Conservation (phyloP, 2,329 filamentous ascomycete species). For the Diaporthe sp. region DNA sequence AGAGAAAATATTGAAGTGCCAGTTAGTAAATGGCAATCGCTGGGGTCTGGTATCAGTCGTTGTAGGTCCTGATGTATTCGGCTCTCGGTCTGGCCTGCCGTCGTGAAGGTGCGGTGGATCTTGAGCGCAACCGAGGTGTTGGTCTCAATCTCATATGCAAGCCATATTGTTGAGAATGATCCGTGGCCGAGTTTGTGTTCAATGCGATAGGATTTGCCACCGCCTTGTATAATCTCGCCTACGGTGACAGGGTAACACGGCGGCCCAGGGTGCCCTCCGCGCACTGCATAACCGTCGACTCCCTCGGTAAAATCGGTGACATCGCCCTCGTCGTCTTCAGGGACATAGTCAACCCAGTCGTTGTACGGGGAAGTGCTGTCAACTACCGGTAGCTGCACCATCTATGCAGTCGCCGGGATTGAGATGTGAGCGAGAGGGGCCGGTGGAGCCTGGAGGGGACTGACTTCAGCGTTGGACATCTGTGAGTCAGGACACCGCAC, state of each 20-base stretch:
- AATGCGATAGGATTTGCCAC: conserved; percentile 6
- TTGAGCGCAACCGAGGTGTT: conserved; percentile 14
- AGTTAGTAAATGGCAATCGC: not conserved
- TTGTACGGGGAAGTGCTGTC: not conserved
- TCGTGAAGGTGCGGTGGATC: conserved; percentile 12
- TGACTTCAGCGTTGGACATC: too few species aligned
- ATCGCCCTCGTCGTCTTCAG: not conserved
- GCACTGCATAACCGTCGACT: not conserved
- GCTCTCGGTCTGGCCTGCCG: conserved; percentile 13
- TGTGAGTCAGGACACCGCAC: too few species aligned
- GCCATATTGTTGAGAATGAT: conserved; percentile 1
- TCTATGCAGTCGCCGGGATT: not conserved
- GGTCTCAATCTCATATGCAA: conserved; percentile 8
- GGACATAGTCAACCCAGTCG: conserved; percentile 10
- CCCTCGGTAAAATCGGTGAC: not conserved
- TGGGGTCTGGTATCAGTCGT: not conserved
- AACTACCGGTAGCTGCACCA: not conserved
- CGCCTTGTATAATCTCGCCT: conserved; percentile 5
- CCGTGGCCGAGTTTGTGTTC: conserved; percentile 11
- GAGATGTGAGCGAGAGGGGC: too few species aligned
- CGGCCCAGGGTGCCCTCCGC: not conserved
- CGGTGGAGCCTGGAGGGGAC: too few species aligned
- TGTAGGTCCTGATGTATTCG: conserved; percentile 3
- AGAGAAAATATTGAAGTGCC: conserved; percentile 6
- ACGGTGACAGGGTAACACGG: conserved; percentile 17